Conservation (phyloP, 148 eudicot genomes). For the Nepenthes mirabilis region DNA sequence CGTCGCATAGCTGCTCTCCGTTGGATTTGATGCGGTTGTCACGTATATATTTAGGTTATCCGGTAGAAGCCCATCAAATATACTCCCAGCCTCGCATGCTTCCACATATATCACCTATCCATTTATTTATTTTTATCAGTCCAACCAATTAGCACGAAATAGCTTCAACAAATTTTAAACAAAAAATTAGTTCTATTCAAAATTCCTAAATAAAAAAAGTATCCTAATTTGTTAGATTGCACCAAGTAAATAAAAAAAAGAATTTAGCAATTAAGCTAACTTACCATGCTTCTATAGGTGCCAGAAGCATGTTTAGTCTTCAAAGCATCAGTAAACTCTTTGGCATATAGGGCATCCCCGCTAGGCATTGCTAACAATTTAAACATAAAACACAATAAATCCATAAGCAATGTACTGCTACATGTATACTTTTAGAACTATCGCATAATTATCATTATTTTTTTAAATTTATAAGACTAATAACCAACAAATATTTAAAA, state of each 20-base stretch:
- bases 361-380: conserved; percentile 46
- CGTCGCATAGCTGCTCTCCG: conserved; percentile 57
- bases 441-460: too few species aligned
- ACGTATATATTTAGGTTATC: conserved; percentile 32
- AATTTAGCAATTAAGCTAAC: too few species aligned
- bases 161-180: too few species aligned
- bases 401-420: neutral
- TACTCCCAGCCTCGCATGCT: conserved; percentile 64
- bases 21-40: conserved; percentile 50
- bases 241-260: too few species aligned
- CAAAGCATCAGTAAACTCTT: conserved; percentile 32
- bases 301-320: conserved; percentile 37
- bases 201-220: too few species aligned
- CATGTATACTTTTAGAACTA: too few species aligned
- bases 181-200: too few species aligned
- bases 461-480: too few species aligned
- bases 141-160: too few species aligned
- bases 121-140: neutral
- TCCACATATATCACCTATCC: conserved; percentile 47
- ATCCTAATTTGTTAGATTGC: too few species aligned
- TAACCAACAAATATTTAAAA: too few species aligned
- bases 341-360: conserved; percentile 31
- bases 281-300: conserved; percentile 40
- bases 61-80: conserved; percentile 53
- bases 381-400: neutral